These are phyloP conservation scores for Talaromyces pinophilus DNA, from an alignment of 2,329 filamentous ascomycete genomes.

Conservation along the genomic window DNA sequence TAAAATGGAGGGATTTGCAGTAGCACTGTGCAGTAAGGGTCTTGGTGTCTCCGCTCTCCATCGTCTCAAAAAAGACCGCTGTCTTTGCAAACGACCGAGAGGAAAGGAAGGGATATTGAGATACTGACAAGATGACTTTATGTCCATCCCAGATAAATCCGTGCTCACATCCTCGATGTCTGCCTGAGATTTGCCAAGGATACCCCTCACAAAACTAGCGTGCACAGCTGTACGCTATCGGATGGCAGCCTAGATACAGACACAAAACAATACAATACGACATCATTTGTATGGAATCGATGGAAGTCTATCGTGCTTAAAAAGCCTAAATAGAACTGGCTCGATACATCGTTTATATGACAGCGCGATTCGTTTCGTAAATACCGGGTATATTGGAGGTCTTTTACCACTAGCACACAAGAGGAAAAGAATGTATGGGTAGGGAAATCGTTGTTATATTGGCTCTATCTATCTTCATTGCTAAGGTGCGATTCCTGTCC, in stretches of 20 bases:
- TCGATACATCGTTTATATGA: not conserved
- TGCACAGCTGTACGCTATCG: not conserved
- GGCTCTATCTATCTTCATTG: no score
- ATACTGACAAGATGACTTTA: not conserved
- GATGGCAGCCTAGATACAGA: not conserved
- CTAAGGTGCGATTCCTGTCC: no score
- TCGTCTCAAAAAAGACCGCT: not conserved
- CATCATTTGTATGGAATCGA: no score
- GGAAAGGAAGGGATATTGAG: not conserved
- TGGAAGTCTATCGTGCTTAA: no score
- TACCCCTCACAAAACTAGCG: not conserved
- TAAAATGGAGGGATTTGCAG: not conserved
- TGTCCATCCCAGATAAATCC: no score
- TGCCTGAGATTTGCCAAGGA: not conserved
- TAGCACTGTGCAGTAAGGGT: not conserved
- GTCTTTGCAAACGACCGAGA: not conserved
- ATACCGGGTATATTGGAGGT: no score
- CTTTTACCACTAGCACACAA: no score
- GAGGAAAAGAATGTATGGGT: no score
- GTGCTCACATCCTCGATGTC: not conserved
- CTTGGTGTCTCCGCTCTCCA: not conserved
- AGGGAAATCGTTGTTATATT: no score
- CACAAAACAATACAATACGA: no score
- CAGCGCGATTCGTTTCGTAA: not conserved
- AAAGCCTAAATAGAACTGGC: not conserved